Conservation (phyloP, 2,329 filamentous ascomycete species). For the Colletotrichum higginsianum region DNA sequence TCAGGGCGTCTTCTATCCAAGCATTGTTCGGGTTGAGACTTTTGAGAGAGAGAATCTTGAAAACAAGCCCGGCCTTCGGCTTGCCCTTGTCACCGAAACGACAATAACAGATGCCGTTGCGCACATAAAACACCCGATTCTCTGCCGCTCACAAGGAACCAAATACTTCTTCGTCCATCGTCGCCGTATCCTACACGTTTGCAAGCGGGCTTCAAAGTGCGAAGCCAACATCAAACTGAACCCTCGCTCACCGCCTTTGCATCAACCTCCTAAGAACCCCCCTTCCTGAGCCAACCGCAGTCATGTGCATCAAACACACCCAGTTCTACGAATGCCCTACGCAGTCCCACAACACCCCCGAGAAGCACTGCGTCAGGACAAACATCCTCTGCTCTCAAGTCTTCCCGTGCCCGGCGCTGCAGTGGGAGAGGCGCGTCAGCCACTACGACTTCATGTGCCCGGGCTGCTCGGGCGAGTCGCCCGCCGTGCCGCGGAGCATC, state of each 20-base stretch:
- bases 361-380: slow-evolving; percentile 23
- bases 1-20: background rate
- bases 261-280: too few species aligned
- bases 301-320: slow-evolving; percentile 34
- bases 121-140: background rate
- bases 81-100: background rate
- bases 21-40: background rate
- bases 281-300: background rate
- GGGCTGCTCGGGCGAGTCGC: slow-evolving; percentile 38
- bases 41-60: too few species aligned
- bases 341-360: background rate
- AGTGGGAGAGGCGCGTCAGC: slow-evolving; percentile 37
- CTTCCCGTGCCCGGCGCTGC: slow-evolving; percentile 25
- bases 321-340: slow-evolving; percentile 35
- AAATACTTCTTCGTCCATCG: background rate
- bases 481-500: slow-evolving; percentile 26
- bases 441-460: slow-evolving; percentile 34
- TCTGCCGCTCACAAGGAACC: background rate
- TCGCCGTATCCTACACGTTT: background rate
- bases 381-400: slow-evolving; percentile 40
- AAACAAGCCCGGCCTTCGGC: background rate
- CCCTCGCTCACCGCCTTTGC: background rate
- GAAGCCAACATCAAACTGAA: background rate
- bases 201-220: background rate
- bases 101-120: background rate